Base-by-base conservation (phyloP, 345 rosid genomes). In the Turritis glabra region DNA sequence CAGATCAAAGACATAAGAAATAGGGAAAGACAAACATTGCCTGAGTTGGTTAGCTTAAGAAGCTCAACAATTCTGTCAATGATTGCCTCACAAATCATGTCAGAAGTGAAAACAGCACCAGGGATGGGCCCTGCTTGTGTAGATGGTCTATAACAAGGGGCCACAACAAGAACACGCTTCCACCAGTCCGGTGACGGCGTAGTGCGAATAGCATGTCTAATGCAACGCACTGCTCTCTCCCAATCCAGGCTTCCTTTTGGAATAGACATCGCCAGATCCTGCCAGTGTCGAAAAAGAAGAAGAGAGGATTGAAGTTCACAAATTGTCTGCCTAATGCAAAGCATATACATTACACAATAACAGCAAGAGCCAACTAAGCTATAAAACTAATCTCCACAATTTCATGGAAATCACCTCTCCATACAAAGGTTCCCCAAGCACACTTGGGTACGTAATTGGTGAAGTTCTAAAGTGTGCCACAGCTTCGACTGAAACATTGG, bases 141-240 rank as follows among this genome's bases (percentile, higher is more conserved):
- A 63, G 89, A 59, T 84, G 82, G 80, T 77, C 96, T 87, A 77
- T 95, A 88, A 77, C 83, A 80, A 48, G 98, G 92, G 67, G 96
- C 97, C 77, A 89, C 87, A 73, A 95, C 90, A 77, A 95, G 98
- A 59, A 95, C 98, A 73, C 96, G 96, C 75, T 92, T 95, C 99
- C 99, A 95, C 97, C 96, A 92, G 44, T 92, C 99, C 57, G 99
- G 98, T 3, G 98, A 95, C n/a, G 99, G 99, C 64, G 99, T 87
- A 73, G 97, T 80, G 55, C 94, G 89, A 81, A 95, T 86, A 72
- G 96, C 98, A 78, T 95, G 98, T 68, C 96, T 89, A 80, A 95
- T 81, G 82, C 99, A 92, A 37, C 97, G 92, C 80, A 92, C 83
- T 63, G 98, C 98, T 87, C 99, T 92, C 81, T 95, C 98, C 99